These are phyloP conservation scores for Austroboletus eburneus DNA, from an alignment of 768 basidiomycete species.

Conservation along the genomic window DNA sequence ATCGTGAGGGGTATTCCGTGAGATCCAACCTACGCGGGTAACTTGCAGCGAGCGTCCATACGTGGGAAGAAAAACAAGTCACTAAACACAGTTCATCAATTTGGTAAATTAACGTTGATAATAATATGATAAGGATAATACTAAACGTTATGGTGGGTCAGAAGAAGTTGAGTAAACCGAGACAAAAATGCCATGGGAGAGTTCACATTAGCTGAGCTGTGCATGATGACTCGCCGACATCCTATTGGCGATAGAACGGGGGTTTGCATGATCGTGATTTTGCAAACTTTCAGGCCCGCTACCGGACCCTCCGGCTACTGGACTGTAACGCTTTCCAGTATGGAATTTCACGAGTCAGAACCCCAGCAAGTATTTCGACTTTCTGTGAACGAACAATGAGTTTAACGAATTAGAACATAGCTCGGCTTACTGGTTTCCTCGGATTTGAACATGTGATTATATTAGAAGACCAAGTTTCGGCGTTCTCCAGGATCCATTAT, in stretches of 20 bases:
- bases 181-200: not conserved
- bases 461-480: not conserved
- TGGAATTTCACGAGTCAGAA: not conserved
- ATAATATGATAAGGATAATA: not conserved
- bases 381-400: not conserved
- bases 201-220: not conserved
- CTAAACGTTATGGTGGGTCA: not conserved
- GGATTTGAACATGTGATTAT: not conserved
- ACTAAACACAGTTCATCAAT: not conserved
- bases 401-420: not conserved
- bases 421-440: not conserved
- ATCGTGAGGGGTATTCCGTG: not conserved
- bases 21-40: not conserved
- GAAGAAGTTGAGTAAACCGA: not conserved
- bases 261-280: not conserved
- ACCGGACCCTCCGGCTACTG: not conserved
- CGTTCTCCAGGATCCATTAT: not conserved
- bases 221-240: not conserved
- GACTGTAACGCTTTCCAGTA: not conserved
- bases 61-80: not conserved
- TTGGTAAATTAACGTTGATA: too few relatives aligned
- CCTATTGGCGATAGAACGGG: not conserved
- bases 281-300: not conserved
- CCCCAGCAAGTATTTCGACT: not conserved
- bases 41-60: not conserved